Evolutionary conservation across 495 filamentous ascomycete genomes (phyloP).

Genomic region (Pyrenopolyporus hunteri): DNA sequence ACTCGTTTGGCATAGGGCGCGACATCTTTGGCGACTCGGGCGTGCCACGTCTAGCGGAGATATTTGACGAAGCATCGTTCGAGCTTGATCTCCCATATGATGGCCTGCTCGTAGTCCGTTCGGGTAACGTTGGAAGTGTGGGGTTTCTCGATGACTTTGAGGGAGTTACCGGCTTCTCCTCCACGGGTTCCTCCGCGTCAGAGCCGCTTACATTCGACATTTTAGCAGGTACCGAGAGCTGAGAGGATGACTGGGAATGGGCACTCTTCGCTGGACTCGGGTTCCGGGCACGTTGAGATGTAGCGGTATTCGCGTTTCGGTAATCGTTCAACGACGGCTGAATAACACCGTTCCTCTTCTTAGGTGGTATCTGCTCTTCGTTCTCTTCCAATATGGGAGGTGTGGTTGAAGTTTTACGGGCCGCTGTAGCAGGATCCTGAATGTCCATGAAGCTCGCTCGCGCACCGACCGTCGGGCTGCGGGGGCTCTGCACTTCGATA

Average conservation of each 20-base stretch:
- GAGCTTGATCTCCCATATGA: slow-evolving; percentile 30
- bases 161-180: slow-evolving; percentile 39
- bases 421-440: slow-evolving; percentile 38
- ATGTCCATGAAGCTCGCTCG: slow-evolving; percentile 51
- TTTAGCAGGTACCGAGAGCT: slow-evolving; percentile 42
- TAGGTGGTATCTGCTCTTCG: background rate
- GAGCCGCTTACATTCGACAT: slow-evolving; percentile 44
- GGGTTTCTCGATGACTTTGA: slow-evolving; percentile 35
- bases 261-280: slow-evolving; percentile 35
- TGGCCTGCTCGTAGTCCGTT: slow-evolving; percentile 47
- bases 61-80: slow-evolving; percentile 15
- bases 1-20: slow-evolving; percentile 33
- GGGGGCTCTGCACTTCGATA: slow-evolving; percentile 58
- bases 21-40: slow-evolving; percentile 38
- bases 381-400: slow-evolving; percentile 50
- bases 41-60: slow-evolving; percentile 15
- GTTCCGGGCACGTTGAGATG: slow-evolving; percentile 28
- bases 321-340: slow-evolving; percentile 15
- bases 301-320: slow-evolving; percentile 10
- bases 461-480: slow-evolving; percentile 50
- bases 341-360: slow-evolving; percentile 25
- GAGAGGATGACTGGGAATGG: slow-evolving; percentile 19
- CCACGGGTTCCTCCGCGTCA: slow-evolving; percentile 33
- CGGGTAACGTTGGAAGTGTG: slow-evolving; percentile 46
- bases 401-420: slow-evolving; percentile 47